These are phyloP conservation scores for Camelina hispida DNA, from an alignment of 345 rosid genomes.

Conservation along the genomic window DNA sequence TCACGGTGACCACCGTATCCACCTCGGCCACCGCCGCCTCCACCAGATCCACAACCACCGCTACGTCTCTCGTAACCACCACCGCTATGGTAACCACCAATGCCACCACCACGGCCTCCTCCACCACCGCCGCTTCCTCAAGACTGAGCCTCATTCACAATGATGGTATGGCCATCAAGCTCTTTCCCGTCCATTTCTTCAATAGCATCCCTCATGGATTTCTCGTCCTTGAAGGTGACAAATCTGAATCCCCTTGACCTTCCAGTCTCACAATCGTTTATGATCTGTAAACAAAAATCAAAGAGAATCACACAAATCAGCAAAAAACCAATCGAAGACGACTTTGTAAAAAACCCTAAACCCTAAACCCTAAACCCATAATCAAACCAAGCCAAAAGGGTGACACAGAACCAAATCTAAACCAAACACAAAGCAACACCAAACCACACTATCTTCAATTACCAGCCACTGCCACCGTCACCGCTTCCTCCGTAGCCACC, in stretches of 20 bases:
- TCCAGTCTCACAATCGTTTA: no score
- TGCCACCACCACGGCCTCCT: conserved; percentile 53
- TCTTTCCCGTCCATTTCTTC: conserved; percentile 84
- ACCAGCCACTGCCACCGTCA: no score
- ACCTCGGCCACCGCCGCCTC: conserved; percentile 40
- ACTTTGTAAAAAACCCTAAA: no score
- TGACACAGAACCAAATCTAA: no score
- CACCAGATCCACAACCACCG: conserved; percentile 42
- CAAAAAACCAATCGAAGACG: neutral
- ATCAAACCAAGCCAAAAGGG: no score
- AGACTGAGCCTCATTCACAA: conserved; percentile 87
- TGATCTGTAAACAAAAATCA: conserved; percentile 46
- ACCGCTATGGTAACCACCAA: conserved; percentile 44
- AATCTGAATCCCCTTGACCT: no score
- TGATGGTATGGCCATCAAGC: conserved; percentile 79
- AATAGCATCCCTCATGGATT: conserved; percentile 10
- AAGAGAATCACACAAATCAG: neutral
- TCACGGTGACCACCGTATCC: conserved; percentile 34
- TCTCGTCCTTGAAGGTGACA: no score
- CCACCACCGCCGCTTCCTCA: conserved; percentile 57
- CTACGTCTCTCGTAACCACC: neutral
- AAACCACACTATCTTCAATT: no score
- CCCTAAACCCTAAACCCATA: no score
- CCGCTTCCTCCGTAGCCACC: no score
- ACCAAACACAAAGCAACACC: no score